These are phyloP conservation scores for Pinus albicaulis DNA, from an alignment of 75 land plant species.

Conservation along the genomic window DNA sequence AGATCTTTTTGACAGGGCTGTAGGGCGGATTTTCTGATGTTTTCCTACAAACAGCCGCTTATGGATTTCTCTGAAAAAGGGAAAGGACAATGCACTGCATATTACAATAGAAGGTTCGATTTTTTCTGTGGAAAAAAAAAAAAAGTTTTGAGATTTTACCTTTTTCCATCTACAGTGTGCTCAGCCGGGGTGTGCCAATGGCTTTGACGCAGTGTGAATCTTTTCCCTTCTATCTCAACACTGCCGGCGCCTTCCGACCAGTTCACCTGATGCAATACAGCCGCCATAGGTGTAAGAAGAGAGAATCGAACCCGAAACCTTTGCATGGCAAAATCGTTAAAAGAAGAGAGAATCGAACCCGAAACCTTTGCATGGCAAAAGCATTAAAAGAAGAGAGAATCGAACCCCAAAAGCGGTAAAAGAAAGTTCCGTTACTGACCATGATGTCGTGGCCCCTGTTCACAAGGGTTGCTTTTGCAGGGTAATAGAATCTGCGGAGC, in stretches of 20 bases:
- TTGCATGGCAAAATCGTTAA: background rate
- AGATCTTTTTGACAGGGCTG: too few relatives aligned
- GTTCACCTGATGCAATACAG: conserved; percentile 2
- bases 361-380: too few relatives aligned
- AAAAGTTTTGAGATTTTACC: conserved; percentile 7
- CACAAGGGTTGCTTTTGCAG: conserved; percentile 10
- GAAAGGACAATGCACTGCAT: too few relatives aligned
- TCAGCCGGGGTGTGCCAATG: conserved; percentile 66
- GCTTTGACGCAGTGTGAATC: conserved; percentile 27
- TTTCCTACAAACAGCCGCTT: too few relatives aligned
- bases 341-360: too few relatives aligned
- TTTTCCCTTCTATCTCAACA: conserved; percentile 19
- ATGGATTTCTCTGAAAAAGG: too few relatives aligned
- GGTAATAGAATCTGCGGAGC: conserved; percentile 5
- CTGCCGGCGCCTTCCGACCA: conserved; percentile 24
- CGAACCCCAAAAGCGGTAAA: too few relatives aligned
- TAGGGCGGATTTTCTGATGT: too few relatives aligned
- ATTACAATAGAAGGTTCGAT: too few relatives aligned
- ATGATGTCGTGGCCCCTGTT: conserved; percentile 24
- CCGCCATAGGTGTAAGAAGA: background rate
- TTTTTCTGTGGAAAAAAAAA: too few relatives aligned
- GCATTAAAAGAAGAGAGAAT: too few relatives aligned
- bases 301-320: background rate
- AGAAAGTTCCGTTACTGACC: background rate
- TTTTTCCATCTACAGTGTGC: conserved; percentile 40